Evolutionary conservation across 2,329 filamentous ascomycete genomes (phyloP), one percentile per base, ranked within the genome.

Genomic region (Nemania sp.): DNA sequence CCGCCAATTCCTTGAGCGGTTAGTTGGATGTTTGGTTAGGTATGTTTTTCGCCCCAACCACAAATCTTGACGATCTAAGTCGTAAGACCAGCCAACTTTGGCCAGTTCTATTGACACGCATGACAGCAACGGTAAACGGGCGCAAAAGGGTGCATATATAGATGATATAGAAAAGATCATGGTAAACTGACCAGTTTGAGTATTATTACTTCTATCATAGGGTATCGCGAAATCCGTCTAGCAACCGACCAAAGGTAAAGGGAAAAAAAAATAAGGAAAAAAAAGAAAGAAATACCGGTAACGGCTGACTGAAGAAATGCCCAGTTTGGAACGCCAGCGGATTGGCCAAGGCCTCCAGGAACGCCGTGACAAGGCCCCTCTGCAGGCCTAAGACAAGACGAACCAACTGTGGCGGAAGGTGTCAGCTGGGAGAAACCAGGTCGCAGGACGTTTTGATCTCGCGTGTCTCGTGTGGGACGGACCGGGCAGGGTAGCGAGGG

Each of bases 141-240:
- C 15, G 62, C 35, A 35, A 20, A 60, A 41, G 51, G 47, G 32
- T 24, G 18, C n/a, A 26, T 1, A 26, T 15, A 26, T 5, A 18
- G 29, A 15, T 2, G 6, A 52, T n/a, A 59, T 20, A 53, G 10
- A 20, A 56, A 65, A 43, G 35, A 73, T 72, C 45, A 61, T 57
- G 41, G 57, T 60, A 68, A 68, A 77, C 77, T 77, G 55, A 79
- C 77, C 75, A 70, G 66, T 70, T 67, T 55, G 66, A 70, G 45
- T 69, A 75, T 67, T 74, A 77, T 74, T 73, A 75, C 62, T 70
- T 79, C 77, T 79, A 79, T 77, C 70, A 74, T 71, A 70, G 76
- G 77, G 76, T 79, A 79, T 79, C 76, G 75, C 73, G 72, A 70
- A 72, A 75, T 72, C 66, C 68, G 73, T 78, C 77, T 78, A 78